A percentile compares a stretch with the other conserved stretches of the same genome.
Evolutionary conservation across 1,284 basidiomycete species (phyloP).

Genomic region (Phellinidium pouzarii): DNA sequence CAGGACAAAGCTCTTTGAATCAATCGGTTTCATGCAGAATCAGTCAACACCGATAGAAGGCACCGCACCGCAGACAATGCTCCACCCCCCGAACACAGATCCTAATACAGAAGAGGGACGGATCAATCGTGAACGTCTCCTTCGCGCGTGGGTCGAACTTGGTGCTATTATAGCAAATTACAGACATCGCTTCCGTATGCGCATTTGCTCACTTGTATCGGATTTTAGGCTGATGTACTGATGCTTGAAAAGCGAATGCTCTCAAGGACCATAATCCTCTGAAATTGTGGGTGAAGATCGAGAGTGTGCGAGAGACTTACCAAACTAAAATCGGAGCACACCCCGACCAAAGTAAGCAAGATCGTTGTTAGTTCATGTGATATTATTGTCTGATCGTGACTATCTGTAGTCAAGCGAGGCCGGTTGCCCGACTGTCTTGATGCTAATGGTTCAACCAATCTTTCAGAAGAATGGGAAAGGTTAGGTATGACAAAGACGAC

Average conservation of each 20-base stretch:
- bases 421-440: conserved; percentile 50
- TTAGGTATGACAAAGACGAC: conserved; percentile 61
- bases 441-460: conserved; percentile 32
- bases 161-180: conserved; percentile 59
- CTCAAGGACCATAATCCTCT: conserved; percentile 34
- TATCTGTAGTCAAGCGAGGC: conserved; percentile 8
- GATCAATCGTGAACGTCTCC: conserved; percentile 49
- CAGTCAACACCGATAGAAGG: conserved; percentile 20
- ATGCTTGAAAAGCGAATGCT: conserved; percentile 25
- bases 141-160: conserved; percentile 72
- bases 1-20: conserved; percentile 50
- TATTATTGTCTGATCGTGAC: not conserved
- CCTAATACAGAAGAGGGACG: conserved; percentile 37
- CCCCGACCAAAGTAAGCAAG: conserved; percentile 57
- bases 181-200: conserved; percentile 41
- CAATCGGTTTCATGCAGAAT: conserved; percentile 41
- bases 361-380: not conserved
- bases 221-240: not conserved
- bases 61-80: conserved; percentile 27
- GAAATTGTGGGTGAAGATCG: conserved; percentile 44
- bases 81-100: conserved; percentile 53
- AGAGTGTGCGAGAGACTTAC: conserved; percentile 59
- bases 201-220: conserved; percentile 3
- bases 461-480: conserved; percentile 36
- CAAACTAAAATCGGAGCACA: conserved; percentile 68